These are phyloP conservation scores for Calvatia gigantea DNA, from an alignment of 768 basidiomycete species.

Conservation along the genomic window DNA sequence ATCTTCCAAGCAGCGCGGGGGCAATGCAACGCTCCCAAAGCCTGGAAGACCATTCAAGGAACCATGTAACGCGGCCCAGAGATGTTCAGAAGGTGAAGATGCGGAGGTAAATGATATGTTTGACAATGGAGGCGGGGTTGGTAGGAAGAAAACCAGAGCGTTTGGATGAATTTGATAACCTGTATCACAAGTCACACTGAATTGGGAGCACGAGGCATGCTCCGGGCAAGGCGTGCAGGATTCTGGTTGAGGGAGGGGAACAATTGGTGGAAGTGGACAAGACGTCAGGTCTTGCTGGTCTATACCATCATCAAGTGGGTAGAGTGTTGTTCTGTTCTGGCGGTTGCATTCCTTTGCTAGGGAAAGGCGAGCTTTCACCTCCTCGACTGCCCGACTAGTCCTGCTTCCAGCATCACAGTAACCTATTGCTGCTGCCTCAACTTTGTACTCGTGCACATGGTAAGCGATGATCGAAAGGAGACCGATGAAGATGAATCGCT, in stretches of 20 bases:
- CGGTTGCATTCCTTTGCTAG: conserved; percentile 54
- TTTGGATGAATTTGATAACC: conserved; percentile 68
- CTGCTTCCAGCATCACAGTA: conserved; percentile 67
- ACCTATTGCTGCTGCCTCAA: conserved; percentile 66
- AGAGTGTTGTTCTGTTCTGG: conserved; percentile 48
- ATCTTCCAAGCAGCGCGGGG: conserved; percentile 76
- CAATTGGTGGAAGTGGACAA: conserved; percentile 53
- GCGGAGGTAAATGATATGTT: conserved; percentile 37
- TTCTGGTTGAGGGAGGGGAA: conserved; percentile 56
- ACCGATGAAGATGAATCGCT: conserved; percentile 40
- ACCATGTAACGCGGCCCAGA: conserved; percentile 45
- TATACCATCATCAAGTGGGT: conserved; percentile 23
- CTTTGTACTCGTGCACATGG: conserved; percentile 51
- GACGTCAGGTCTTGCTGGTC: conserved; percentile 28
- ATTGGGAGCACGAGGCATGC: conserved; percentile 58
- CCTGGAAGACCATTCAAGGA: conserved; percentile 69
- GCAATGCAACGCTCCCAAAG: conserved; percentile 72
- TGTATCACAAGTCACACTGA: conserved; percentile 59
- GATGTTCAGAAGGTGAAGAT: conserved; percentile 34
- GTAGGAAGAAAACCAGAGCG: conserved; percentile 50
- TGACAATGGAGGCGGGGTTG: conserved; percentile 31
- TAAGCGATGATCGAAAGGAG: conserved; percentile 30
- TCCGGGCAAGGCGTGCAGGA: conserved; percentile 71
- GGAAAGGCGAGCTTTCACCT: conserved; percentile 38
- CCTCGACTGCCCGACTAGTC: conserved; percentile 56